Conservation (phyloP, 495 filamentous ascomycete species). For the Aspergillus cristatus region DNA sequence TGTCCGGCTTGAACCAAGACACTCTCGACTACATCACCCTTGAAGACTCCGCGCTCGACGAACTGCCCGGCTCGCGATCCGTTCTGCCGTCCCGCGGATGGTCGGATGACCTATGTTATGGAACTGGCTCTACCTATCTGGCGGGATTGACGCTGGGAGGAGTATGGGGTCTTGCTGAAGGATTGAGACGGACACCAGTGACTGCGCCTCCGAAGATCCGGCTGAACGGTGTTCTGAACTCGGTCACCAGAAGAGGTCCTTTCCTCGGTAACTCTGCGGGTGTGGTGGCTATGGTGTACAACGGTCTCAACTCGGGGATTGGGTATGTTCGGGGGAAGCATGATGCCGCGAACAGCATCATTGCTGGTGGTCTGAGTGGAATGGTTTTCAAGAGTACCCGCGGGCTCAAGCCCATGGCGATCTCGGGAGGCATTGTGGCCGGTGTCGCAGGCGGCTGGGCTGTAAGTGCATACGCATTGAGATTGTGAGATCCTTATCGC, state of each 20-base stretch:
- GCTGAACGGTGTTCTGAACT: slow-evolving; percentile 88
- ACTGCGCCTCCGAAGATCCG: slow-evolving; percentile 80
- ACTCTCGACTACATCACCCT: slow-evolving; percentile 88
- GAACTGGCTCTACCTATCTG: slow-evolving; percentile 89
- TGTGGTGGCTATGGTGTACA: slow-evolving; percentile 91
- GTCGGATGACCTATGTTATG: slow-evolving; percentile 97
- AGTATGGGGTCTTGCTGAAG: slow-evolving; percentile 84
- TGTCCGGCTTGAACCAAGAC: slow-evolving; percentile 86
- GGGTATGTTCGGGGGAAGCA: slow-evolving; percentile 83
- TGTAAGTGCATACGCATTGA: slow-evolving; percentile 45
- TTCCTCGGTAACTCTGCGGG: slow-evolving; percentile 94
- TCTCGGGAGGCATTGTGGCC: slow-evolving; percentile 81
- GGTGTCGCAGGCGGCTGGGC: slow-evolving; percentile 79
- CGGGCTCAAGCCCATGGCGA: slow-evolving; percentile 83
- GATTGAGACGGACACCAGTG: slow-evolving; percentile 59
- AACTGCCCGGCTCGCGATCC: slow-evolving; percentile 77
- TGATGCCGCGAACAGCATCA: slow-evolving; percentile 78
- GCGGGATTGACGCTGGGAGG: slow-evolving; percentile 78
- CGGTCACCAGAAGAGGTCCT: slow-evolving; percentile 84
- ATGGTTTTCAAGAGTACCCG: slow-evolving; percentile 94
- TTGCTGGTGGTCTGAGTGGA: slow-evolving; percentile 76
- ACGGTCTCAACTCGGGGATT: slow-evolving; percentile 84
- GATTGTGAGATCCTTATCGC: slow-evolving; percentile 7
- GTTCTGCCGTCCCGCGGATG: slow-evolving; percentile 90
- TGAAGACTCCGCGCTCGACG: slow-evolving; percentile 81